Evolutionary conservation across 306 rosid genomes (phyloP).

Genomic region (Fragaria ananassa): DNA sequence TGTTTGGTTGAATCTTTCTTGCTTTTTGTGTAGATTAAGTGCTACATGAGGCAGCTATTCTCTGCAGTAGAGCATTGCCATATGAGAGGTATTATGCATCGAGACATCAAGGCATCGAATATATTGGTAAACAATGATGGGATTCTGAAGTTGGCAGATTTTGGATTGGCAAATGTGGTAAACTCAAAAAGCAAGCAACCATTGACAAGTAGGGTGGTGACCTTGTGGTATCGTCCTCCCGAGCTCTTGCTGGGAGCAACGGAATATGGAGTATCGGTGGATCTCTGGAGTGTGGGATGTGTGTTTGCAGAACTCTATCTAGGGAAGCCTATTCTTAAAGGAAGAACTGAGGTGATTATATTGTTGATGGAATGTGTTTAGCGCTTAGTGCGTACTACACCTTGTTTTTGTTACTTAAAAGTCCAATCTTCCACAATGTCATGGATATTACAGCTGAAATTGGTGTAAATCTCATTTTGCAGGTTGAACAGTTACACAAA

Average conservation of each 20-base stretch:
- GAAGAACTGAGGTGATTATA: slow-evolving; percentile 85
- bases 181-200: slow-evolving; percentile 54
- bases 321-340: slow-evolving; percentile 84
- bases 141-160: slow-evolving; percentile 83
- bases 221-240: slow-evolving; percentile 98
- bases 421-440: background rate
- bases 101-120: slow-evolving; percentile 89
- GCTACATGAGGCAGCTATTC: slow-evolving; percentile 90
- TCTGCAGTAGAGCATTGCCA: slow-evolving; percentile 98
- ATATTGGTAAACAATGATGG: slow-evolving; percentile 88
- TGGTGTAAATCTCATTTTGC: slow-evolving; percentile 4
- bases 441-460: background rate
- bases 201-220: slow-evolving; percentile 88
- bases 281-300: slow-evolving; percentile 96
- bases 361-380: background rate
- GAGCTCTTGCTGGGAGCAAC: slow-evolving; percentile 97
- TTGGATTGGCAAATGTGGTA: slow-evolving; percentile 82
- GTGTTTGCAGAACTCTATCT: slow-evolving; percentile 83
- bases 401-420: background rate
- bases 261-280: slow-evolving; percentile 76
- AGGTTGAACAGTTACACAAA: slow-evolving; percentile 97
- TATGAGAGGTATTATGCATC: slow-evolving; percentile 81
- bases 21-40: slow-evolving; percentile 58
- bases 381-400: background rate
- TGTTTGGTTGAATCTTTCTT: background rate